phyloP scores from a whole-genome alignment of 306 rosid genomes.

The Senna tora region DNA sequence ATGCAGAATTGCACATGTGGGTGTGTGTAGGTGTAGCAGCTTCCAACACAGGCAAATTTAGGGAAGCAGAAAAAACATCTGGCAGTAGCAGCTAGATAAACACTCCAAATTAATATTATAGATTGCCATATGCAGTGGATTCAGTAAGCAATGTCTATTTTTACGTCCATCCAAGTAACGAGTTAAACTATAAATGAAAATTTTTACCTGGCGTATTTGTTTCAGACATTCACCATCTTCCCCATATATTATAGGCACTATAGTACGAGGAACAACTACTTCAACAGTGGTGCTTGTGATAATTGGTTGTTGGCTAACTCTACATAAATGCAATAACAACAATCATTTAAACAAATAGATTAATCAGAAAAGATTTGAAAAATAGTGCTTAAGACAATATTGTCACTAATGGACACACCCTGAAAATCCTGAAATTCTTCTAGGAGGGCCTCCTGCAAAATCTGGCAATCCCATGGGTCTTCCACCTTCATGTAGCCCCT shows the following conservation, averaged over 20 bases:
- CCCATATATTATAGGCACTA: constrained; percentile 81
- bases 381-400: constrained; percentile 17
- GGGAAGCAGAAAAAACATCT: constrained; percentile 30
- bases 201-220: constrained; percentile 85
- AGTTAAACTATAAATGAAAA: not conserved
- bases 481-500: constrained; percentile 82
- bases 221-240: constrained; percentile 97
- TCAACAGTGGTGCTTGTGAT: constrained; percentile 88
- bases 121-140: constrained; percentile 30
- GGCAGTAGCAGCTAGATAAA: constrained; percentile 6
- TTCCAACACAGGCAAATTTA: not conserved
- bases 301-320: constrained; percentile 73
- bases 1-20: not conserved
- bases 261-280: constrained; percentile 81
- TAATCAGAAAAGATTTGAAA: not conserved
- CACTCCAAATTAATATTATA: constrained; percentile 22
- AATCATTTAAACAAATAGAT: constrained; percentile 15
- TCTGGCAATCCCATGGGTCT: constrained; percentile 76
- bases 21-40: not conserved
- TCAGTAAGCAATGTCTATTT: not conserved
- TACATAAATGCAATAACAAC: constrained; percentile 37
- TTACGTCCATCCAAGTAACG: not conserved
- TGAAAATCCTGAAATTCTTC: constrained; percentile 67
- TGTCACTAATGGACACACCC: constrained; percentile 51
- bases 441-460: constrained; percentile 65